Evolutionary conservation across 257 asterid species (phyloP), one percentile per base, ranked within the genome.

Genomic region (Solanum habrochaites): DNA sequence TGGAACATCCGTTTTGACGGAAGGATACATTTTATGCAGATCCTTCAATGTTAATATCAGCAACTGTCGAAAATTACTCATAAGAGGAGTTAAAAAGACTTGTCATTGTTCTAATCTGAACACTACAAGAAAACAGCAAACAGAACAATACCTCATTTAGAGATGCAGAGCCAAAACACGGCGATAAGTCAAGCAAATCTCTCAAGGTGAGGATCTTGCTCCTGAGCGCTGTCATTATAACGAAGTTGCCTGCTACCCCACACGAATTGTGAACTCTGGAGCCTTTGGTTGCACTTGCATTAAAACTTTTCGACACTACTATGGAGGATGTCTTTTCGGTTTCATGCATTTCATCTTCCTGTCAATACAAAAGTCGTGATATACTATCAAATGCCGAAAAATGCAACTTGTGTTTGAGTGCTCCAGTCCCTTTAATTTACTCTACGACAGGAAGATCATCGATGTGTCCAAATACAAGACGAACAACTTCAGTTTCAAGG

Each of bases 161-260:
- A 23, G 97, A 87, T 87, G 93, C 93, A 71, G 98, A 92, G 58
- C 92, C 93, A 23, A 39, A 67, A 35, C 96, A 94, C 32, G 98
- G 99, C 86, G 94, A 87, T 69, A 97, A 86, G 90, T 97, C 99
- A 4, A 97, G 94, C 87, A 94, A 91, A 93, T 95, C 97, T 83
- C 99, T 90, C 66, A 94, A 92, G 88, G 90, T 89, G 18, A 94
- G 89, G 86, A 93, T 88, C 89, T 95, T 92, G 92, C 87, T 94
- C 90, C 89, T 90, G 27, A 95, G 90, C 32, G 92, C 96, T 8
- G 89, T 89, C 94, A 89, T 91, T 87, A 87, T 88, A 20, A 86
- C 87, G 72, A 92, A 92, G 88, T 90, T 92, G 77, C 89, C 90
- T 9, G 94, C 95, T 43, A 86, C 94, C 39, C 89, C 92, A 29